These are phyloP conservation scores for Raffaelea deltoideospora DNA, from an alignment of 2,329 filamentous ascomycete genomes.

Conservation along the genomic window DNA sequence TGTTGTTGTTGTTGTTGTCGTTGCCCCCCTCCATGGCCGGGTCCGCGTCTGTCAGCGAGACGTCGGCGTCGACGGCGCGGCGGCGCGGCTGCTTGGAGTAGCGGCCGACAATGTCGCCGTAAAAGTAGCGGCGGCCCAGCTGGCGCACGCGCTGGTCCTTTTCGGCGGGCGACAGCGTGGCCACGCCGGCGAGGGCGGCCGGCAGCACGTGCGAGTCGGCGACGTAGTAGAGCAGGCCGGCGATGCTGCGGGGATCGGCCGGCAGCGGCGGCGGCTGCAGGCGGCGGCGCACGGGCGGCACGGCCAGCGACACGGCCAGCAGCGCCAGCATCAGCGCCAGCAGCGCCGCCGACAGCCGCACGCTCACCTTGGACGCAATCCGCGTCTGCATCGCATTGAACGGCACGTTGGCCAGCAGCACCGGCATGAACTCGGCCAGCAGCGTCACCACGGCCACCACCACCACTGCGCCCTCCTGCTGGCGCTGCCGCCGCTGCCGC, in stretches of 20 bases:
- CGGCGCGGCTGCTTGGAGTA: conserved; percentile 10
- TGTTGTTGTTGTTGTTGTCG: not conserved
- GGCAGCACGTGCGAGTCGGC: conserved; percentile 14
- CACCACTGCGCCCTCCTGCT: conserved; percentile 14
- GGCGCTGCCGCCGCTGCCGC: conserved; percentile 10
- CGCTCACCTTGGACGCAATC: conserved; percentile 23
- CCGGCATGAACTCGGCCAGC: conserved; percentile 33
- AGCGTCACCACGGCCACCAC: conserved; percentile 25
- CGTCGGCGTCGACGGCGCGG: conserved; percentile 13
- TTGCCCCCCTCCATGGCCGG: not conserved
- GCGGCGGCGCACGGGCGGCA: conserved; percentile 20
- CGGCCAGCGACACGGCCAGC: conserved; percentile 18
- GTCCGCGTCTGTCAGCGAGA: not conserved
- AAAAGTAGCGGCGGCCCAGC: conserved; percentile 16
- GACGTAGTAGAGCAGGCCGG: conserved; percentile 29
- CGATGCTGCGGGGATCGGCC: conserved; percentile 30
- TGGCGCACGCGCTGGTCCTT: conserved; percentile 13
- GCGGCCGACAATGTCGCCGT: conserved; percentile 15
- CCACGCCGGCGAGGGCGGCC: conserved; percentile 12
- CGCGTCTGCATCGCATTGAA: conserved; percentile 26
- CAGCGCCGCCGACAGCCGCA: conserved; percentile 22
- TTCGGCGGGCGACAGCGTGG: conserved; percentile 11
- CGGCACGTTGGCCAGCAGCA: conserved; percentile 32
- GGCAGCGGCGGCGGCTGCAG: conserved; percentile 23
- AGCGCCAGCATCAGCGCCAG: conserved; percentile 27